Evolutionary conservation across 2,329 filamentous ascomycete species (phyloP).

Genomic region (Fusarium sp.): DNA sequence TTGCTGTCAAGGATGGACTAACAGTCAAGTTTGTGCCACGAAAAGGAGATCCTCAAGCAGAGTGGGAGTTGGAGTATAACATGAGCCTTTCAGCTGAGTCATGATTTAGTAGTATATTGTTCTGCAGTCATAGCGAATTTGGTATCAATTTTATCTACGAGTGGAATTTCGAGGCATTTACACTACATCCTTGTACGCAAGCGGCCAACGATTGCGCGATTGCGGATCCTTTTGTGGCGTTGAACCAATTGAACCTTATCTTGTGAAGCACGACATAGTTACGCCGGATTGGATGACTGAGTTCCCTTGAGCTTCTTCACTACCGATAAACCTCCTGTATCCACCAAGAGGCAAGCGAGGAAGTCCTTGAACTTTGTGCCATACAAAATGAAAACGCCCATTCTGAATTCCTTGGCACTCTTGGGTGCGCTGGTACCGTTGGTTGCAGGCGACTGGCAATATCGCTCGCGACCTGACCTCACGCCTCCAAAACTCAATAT

Average conservation of each 20-base stretch:
- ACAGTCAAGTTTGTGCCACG: constrained; percentile 43
- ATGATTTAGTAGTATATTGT: background rate
- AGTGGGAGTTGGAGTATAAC: constrained; percentile 42
- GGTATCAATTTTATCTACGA: background rate
- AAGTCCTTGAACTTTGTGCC: background rate
- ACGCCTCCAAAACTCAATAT: constrained; percentile 2
- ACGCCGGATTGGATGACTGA: background rate
- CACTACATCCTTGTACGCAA: background rate
- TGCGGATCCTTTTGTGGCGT: background rate
- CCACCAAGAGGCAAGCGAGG: background rate
- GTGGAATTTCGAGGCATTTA: background rate
- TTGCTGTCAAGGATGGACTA: constrained; percentile 45
- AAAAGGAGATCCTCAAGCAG: constrained; percentile 39
- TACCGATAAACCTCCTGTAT: background rate
- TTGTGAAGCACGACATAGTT: background rate
- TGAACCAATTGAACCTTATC: background rate
- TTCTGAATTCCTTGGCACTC: background rate
- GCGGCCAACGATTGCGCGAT: background rate
- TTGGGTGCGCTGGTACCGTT: background rate
- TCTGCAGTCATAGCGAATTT: constrained; percentile 7
- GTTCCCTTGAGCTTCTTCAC: background rate
- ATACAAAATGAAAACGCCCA: background rate
- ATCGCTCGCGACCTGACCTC: constrained; percentile 3
- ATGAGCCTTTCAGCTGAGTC: constrained; percentile 26
- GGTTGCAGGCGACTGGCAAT: background rate